These are phyloP conservation scores for Staphylotrichum tortipilum DNA, from an alignment of 495 filamentous ascomycete species.

Conservation along the genomic window DNA sequence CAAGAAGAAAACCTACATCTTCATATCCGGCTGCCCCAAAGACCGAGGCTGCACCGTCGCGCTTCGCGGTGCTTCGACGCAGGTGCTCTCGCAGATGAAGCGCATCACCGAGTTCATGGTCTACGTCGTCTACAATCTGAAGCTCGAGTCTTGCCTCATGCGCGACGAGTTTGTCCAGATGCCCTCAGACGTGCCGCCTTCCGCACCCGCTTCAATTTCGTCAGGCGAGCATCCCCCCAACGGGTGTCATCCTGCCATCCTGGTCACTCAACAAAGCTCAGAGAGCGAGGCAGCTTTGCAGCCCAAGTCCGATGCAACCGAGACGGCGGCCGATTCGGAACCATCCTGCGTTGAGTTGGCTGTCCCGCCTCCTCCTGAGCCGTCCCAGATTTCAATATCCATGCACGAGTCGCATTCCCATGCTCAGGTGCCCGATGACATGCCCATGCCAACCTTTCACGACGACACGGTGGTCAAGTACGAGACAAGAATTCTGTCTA, in stretches of 20 bases:
- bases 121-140: conserved; percentile 96
- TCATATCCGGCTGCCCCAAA: conserved; percentile 83
- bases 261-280: conserved; percentile 18
- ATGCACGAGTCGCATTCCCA: conserved; percentile 38
- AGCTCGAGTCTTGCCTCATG: conserved; percentile 92
- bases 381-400: conserved; percentile 28
- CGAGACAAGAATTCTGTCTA: conserved; percentile 85
- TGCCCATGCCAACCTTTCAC: conserved; percentile 87
- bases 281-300: conserved; percentile 17
- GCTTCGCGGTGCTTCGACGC: conserved; percentile 68
- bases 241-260: conserved; percentile 8
- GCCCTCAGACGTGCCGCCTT: conserved; percentile 48
- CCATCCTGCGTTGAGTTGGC: conserved; percentile 2
- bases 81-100: conserved; percentile 70
- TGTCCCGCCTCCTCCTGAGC: conserved; percentile 8
- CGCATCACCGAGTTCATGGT: conserved; percentile 97
- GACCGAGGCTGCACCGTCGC: conserved; percentile 95
- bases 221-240: conserved; percentile 2
- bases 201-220: conserved; percentile 9
- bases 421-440: conserved; percentile 63
- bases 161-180: conserved; percentile 89
- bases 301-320: neutral
- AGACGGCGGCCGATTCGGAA: neutral
- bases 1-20: conserved; percentile 89
- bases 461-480: conserved; percentile 90